Evolutionary conservation across 495 filamentous ascomycete genomes (phyloP), one percentile per base, ranked within the genome.

Genomic region (Aspergillus sparsus): DNA sequence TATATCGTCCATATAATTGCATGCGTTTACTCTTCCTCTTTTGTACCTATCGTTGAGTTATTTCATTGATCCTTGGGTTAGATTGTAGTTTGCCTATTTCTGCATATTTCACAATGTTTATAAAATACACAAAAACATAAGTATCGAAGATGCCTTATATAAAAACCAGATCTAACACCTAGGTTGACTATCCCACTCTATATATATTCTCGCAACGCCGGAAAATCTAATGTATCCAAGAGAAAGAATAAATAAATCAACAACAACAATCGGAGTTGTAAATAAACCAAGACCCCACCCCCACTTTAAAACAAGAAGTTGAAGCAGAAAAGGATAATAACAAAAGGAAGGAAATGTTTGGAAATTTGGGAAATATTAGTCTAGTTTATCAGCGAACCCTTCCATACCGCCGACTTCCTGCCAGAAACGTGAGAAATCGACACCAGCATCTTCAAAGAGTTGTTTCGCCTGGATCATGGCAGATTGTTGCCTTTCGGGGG

Each of bases 351-450:
- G 37, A 2, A n/a, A 53, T 10, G 45, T 18, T 49, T 49, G 45
- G 37, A 53, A 31, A 9, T 16, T 12, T 1, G 37, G 27, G 10
- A 45, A 8, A 33, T 35, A 32, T 32, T 49, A 62, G 27, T 60
- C 58, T 41, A 57, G 45, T 21, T 62, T 32, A 53, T 62, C 54
- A 31, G 46, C 55, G 49, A 87, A 72, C 0, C 78, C 80, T 42
- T 87, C 82, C 61, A 88, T 75, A 0, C 89, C 89, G 3, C 89
- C 90, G 33, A 89, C 78, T 37, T 87, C 83, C 51, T 80, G 78
- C 85, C 89, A 88, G 60, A 94, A 86, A n/a, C 77, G 74, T 49
- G 90, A 86, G 71, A 93, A 93, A 63, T 93, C 83, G 5, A 96
- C 80, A 0, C 83, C 85, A 27, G 88, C 80, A 34, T 82, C 76